Evolutionary conservation across 257 asterid species (phyloP), one percentile per base, ranked within the genome.

Genomic region (Nicotiana undulata): DNA sequence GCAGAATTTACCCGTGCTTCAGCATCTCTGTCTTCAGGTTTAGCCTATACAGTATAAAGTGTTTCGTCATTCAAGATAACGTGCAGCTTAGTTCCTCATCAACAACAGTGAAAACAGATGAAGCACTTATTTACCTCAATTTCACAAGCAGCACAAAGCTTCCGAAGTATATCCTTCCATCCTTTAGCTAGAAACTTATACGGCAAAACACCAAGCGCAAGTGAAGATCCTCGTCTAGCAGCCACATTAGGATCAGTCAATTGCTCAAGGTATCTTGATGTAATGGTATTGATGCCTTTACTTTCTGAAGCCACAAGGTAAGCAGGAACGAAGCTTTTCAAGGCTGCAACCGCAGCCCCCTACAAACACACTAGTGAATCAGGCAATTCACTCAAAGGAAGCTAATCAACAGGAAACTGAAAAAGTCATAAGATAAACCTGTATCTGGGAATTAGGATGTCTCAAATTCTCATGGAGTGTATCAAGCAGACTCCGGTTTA

Each of bases 191-290:
- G 90, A 87, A 89, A 87, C 55, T 90, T 91, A 75, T 82, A 86
- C 77, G 99, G 99, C 85, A 95, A 87, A 72, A 90, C 85, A 79
- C 99, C 97, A 70, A 95, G 84, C 18, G 95, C 97, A 17, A 95
- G 93, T 75, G 99, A 91, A 72, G 98, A 91, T 82, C 99, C 98
- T 83, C 99, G 88, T 86, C 99, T 89, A 81, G 94, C 96, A 85
- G 99, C 98, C 67, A 90, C 95, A 86, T 93, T 95, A 81, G 91
- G 90, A 86, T 95, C 99, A 76, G 87, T 83, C 89, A 93, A 88
- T 85, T 92, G 97, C 81, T 89, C 90, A 81, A 92, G 92, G 89
- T 92, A 92, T 84, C 89, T 91, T 59, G 93, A 81, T 76, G 89
- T 52, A 80, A 93, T 82, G 81, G 84, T 90, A 83, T 82, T 86